phyloP scores from a whole-genome alignment of 192 early-diverging fungal genomes.

The Coemansia sp. region DNA sequence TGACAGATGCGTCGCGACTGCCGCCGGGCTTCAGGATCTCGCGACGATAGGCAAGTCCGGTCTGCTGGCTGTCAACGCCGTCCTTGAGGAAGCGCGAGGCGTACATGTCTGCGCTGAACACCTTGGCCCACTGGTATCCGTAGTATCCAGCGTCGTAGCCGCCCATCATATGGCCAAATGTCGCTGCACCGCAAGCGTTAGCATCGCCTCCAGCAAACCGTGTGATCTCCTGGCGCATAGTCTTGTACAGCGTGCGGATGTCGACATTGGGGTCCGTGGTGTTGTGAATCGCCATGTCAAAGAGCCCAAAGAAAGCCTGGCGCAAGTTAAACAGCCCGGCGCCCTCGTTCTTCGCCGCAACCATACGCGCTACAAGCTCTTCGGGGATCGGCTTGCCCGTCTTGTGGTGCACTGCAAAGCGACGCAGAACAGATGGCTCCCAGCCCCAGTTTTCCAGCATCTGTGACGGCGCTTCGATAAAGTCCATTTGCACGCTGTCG shows the following conservation, averaged over 20 bases:
- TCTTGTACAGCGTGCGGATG: constrained; percentile 36
- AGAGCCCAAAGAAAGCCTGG: constrained; percentile 73
- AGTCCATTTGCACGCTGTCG: constrained; percentile 73
- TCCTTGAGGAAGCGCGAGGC: constrained; percentile 64
- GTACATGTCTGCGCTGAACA: constrained; percentile 83
- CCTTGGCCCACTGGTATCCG: constrained; percentile 78
- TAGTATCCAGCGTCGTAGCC: constrained; percentile 79
- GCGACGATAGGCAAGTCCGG: constrained; percentile 73
- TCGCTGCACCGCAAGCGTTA: constrained; percentile 47
- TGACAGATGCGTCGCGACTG: constrained; percentile 65
- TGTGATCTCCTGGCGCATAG: constrained; percentile 43
- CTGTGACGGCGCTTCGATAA: constrained; percentile 81
- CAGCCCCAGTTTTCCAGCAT: constrained; percentile 83
- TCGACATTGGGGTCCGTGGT: constrained; percentile 38
- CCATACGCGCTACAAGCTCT: constrained; percentile 64
- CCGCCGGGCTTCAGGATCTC: constrained; percentile 72
- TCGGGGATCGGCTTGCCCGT: constrained; percentile 65
- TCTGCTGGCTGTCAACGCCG: constrained; percentile 55
- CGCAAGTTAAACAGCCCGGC: constrained; percentile 66
- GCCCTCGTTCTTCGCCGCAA: constrained; percentile 69
- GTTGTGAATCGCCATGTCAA: constrained; percentile 72
- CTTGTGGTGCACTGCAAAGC: constrained; percentile 62
- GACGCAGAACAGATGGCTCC: constrained; percentile 57
- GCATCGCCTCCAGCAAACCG: constrained; percentile 35
- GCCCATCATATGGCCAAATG: constrained; percentile 72